Percentiles rank a stretch among this genome's conserved stretches.
Evolutionary conservation across 352 stramenopile genomes (phyloP).

Genomic region (Nothophytophthora sp.): DNA sequence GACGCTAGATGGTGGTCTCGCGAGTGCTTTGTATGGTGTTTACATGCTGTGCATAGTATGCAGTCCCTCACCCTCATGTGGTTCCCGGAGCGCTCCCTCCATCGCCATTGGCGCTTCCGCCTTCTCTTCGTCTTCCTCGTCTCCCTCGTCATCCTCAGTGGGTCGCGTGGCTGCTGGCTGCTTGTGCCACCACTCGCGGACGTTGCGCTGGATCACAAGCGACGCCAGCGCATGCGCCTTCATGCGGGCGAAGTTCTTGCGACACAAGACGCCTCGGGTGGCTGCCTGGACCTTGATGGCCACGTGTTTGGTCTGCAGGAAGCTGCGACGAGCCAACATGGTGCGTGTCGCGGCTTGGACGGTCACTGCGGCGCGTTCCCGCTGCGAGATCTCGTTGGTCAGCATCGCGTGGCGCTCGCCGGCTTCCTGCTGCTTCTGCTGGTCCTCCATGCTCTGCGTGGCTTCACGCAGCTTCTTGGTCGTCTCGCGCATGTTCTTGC

Average conservation of each 20-base stretch:
- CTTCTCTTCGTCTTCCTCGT: constrained; percentile 11
- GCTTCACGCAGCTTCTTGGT: constrained; percentile 83
- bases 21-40: constrained; percentile 11
- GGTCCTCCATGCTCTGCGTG: constrained; percentile 57
- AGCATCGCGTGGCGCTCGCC: constrained; percentile 16
- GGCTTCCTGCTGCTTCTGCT: constrained; percentile 49
- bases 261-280: constrained; percentile 77
- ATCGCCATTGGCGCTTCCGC: constrained; percentile 1
- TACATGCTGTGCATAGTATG: constrained; percentile 10
- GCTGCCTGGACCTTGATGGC: constrained; percentile 87
- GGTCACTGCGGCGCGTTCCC: constrained; percentile 77
- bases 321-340: constrained; percentile 83
- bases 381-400: constrained; percentile 39
- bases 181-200: constrained; percentile 86
- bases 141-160: constrained; percentile 6
- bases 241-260: constrained; percentile 88
- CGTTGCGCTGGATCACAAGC: constrained; percentile 85
- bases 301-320: constrained; percentile 85
- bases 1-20: constrained; percentile 13
- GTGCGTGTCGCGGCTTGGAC: constrained; percentile 84
- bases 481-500: constrained; percentile 86
- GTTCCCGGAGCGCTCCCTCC: constrained; percentile 8
- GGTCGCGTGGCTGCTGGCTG: constrained; percentile 32
- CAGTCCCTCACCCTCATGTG: constrained; percentile 4
- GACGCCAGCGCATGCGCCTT: constrained; percentile 83